These are phyloP conservation scores for Penicillium silybi DNA, from an alignment of 495 filamentous ascomycete species.

Conservation along the genomic window DNA sequence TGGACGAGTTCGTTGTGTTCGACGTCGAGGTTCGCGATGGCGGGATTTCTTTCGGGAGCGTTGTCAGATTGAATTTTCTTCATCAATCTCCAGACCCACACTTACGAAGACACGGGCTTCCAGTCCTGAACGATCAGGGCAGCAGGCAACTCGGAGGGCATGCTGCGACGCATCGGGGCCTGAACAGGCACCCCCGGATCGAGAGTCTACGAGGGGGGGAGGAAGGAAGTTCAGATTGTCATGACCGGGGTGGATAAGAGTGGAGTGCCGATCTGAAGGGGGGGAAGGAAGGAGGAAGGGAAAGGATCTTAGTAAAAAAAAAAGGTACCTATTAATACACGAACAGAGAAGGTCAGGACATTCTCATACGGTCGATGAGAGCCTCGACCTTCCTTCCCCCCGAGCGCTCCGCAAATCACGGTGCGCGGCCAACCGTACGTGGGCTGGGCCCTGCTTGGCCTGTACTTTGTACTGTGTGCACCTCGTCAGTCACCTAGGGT, in stretches of 20 bases:
- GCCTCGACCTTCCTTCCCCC: constrained; percentile 27
- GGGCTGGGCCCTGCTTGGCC: background rate
- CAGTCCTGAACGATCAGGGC: constrained; percentile 11
- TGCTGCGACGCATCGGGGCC: constrained; percentile 19
- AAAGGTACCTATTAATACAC: constrained; percentile 9
- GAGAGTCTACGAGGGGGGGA: background rate
- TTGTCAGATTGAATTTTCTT: constrained; percentile 2
- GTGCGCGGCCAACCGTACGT: background rate
- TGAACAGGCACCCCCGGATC: constrained; percentile 8
- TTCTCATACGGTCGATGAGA: constrained; percentile 25
- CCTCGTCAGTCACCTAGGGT: background rate
- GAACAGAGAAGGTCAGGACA: background rate
- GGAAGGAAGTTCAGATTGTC: constrained; percentile 7
- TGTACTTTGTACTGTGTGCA: background rate
- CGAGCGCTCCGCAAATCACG: constrained; percentile 19
- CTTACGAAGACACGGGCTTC: constrained; percentile 26
- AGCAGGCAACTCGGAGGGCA: constrained; percentile 14
- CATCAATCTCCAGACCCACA: background rate
- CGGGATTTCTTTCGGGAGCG: constrained; percentile 23
- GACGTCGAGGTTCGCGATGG: constrained; percentile 40
- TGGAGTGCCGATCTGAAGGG: constrained; percentile 18
- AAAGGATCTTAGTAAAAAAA: constrained; percentile 3
- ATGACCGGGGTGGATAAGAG: constrained; percentile 19
- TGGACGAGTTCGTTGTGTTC: constrained; percentile 43
- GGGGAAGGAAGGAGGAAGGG: constrained; percentile 4